Evolutionary conservation across 176 grass and related monocot species (phyloP).

Genomic region (Oryza glaberrima): DNA sequence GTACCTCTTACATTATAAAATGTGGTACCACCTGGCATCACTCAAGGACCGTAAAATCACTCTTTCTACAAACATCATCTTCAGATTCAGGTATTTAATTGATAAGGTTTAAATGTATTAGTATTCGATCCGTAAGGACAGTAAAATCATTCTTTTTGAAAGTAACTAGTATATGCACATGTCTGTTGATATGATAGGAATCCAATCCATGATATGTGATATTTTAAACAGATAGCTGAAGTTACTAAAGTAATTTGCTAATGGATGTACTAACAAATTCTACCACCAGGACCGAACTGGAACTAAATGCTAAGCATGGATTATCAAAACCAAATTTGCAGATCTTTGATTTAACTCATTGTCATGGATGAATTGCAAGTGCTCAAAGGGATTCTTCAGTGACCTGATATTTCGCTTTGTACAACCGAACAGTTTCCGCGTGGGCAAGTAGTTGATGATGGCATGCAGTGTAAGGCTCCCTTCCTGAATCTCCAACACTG

Average conservation of each 20-base stretch:
- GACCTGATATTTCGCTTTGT: conserved; percentile 72
- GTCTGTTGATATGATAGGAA: background rate
- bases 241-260: background rate
- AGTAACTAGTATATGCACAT: background rate
- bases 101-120: background rate
- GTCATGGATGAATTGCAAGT: background rate
- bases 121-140: too few relatives aligned
- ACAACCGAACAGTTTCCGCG: conserved; percentile 42
- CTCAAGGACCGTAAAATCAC: too few relatives aligned
- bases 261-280: background rate
- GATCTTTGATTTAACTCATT: background rate
- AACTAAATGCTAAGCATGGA: background rate
- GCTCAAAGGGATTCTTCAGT: background rate
- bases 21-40: too few relatives aligned
- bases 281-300: background rate
- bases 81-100: background rate
- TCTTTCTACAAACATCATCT: too few relatives aligned
- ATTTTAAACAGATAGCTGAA: background rate
- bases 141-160: too few relatives aligned
- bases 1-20: too few relatives aligned
- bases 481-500: conserved; percentile 28
- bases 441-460: conserved; percentile 73
- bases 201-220: background rate
- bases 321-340: background rate
- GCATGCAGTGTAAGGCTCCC: conserved; percentile 59